A percentile compares a stretch with the other conserved stretches of the same genome.
Conservation (phyloP, 768 basidiomycete species). For the Panaeolus papilionaceus region DNA sequence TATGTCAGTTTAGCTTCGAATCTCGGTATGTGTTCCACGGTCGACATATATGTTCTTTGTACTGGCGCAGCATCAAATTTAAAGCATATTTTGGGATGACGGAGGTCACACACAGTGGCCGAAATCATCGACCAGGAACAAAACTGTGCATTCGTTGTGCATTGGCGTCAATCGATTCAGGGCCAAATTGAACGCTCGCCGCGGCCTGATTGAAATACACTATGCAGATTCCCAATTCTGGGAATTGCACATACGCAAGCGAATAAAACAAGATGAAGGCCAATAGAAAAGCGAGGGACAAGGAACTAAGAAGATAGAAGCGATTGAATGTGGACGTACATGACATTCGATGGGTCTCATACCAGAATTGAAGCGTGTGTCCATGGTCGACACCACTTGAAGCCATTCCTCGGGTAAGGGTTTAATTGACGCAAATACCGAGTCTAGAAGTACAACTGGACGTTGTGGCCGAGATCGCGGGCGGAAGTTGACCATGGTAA, state of each 20-base stretch:
- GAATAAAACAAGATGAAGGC: constrained; percentile 7
- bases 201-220: not conserved
- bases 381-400: constrained; percentile 49
- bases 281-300: constrained; percentile 7
- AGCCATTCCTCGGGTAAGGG: constrained; percentile 64
- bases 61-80: not conserved
- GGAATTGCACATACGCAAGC: not conserved
- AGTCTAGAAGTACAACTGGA: constrained; percentile 46
- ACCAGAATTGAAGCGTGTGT: constrained; percentile 35
- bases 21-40: constrained; percentile 4
- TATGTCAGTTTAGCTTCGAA: constrained; percentile 4
- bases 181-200: not conserved
- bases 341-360: constrained; percentile 55
- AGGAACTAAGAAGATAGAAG: not conserved
- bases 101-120: not conserved
- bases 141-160: not conserved
- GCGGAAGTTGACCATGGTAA: constrained; percentile 46
- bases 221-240: not conserved
- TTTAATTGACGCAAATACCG: constrained; percentile 58
- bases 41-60: not conserved
- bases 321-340: constrained; percentile 40
- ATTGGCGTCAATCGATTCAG: constrained; percentile 8
- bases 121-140: not conserved
- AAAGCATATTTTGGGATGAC: not conserved
- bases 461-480: constrained; percentile 55